Evolutionary conservation across 139 green algal genomes (phyloP).

Genomic region (Closterium sp.): DNA sequence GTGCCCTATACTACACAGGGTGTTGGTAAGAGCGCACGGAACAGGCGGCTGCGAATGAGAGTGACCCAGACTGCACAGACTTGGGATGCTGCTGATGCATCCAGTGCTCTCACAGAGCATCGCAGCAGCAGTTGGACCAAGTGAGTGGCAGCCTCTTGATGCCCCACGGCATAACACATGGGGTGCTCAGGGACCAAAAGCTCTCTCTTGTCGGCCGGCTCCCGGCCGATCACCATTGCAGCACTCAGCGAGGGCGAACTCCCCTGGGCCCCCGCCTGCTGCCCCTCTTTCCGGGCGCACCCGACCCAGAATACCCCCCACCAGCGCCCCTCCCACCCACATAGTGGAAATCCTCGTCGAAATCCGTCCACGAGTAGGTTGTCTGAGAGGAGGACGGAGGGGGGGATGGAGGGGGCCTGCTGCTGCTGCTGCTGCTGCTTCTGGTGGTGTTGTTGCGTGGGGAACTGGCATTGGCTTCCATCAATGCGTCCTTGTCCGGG

Average conservation of each 20-base stretch:
- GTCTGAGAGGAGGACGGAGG: neutral
- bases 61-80: no score
- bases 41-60: no score
- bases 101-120: neutral
- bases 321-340: neutral
- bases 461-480: neutral
- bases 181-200: neutral
- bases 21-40: no score
- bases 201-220: neutral
- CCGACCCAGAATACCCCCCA: neutral
- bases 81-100: neutral
- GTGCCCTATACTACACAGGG: no score
- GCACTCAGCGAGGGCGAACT: constrained; percentile 18
- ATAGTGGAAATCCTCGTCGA: constrained; percentile 28
- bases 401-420: neutral
- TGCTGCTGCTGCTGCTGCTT: neutral
- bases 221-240: neutral
- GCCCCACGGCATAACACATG: neutral
- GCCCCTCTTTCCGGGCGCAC: constrained; percentile 9
- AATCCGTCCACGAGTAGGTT: constrained; percentile 5
- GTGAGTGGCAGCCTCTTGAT: neutral
- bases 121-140: neutral
- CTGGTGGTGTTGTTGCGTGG: neutral
- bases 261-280: constrained; percentile 27
- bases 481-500: constrained; percentile 30